Evolutionary conservation across 2,329 filamentous ascomycete species (phyloP).

Genomic region (Xylaria sp.): DNA sequence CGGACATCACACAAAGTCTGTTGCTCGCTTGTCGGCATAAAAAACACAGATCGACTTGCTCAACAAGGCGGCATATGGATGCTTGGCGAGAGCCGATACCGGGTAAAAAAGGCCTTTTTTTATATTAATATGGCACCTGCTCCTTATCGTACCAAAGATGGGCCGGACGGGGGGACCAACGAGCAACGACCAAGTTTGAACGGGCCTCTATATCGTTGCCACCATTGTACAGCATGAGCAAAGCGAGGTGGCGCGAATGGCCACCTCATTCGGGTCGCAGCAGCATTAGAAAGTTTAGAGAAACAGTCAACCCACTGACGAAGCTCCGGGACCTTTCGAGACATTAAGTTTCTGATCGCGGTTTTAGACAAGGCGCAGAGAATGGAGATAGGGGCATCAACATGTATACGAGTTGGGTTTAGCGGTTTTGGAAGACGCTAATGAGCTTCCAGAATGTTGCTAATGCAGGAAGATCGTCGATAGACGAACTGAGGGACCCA

Average conservation of each 20-base stretch:
- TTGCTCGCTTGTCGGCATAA: neutral
- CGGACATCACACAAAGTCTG: neutral
- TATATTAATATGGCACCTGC: neutral
- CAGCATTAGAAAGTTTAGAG: neutral
- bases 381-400: neutral
- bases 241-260: no score
- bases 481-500: neutral
- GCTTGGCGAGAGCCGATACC: conserved; percentile 18
- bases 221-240: neutral
- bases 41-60: neutral
- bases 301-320: neutral
- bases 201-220: neutral
- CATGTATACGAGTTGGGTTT: neutral
- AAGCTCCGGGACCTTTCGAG: neutral
- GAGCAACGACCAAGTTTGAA: neutral
- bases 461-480: neutral
- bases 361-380: neutral
- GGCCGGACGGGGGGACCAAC: neutral
- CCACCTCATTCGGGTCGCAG: neutral
- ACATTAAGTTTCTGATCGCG: neutral
- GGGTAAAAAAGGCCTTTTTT: conserved; percentile 12
- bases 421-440: neutral
- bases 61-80: conserved; percentile 8
- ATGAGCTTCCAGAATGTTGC: neutral
- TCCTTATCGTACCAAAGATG: neutral